These are phyloP conservation scores for Xylaria palmicola DNA, from an alignment of 495 filamentous ascomycete species.

Conservation along the genomic window DNA sequence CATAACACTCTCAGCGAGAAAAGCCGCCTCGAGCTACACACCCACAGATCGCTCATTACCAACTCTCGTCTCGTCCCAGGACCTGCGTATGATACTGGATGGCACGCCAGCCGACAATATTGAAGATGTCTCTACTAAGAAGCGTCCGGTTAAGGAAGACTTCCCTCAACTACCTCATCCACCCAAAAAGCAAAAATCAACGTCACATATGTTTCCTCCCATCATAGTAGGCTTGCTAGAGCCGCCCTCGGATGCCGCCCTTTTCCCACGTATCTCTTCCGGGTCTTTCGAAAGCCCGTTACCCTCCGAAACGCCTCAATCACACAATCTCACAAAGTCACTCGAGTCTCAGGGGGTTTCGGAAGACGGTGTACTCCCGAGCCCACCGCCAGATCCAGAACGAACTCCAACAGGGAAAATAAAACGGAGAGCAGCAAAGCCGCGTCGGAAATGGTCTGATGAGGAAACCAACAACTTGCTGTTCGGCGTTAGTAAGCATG, in stretches of 20 bases:
- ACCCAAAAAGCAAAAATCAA: conserved; percentile 56
- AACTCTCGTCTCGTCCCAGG: conserved; percentile 38
- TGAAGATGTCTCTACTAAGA: conserved; percentile 44
- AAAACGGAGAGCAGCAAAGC: conserved; percentile 45
- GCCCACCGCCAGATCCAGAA: conserved; percentile 28
- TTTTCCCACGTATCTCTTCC: conserved; percentile 61
- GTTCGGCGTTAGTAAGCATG: conserved; percentile 74
- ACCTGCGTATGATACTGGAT: conserved; percentile 47
- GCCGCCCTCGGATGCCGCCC: conserved; percentile 68
- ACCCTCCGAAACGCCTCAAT: conserved; percentile 34
- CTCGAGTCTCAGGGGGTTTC: conserved; percentile 18
- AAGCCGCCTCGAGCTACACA: conserved; percentile 13
- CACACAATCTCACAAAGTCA: conserved; percentile 36
- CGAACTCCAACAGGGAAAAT: conserved; percentile 34
- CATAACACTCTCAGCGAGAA: conserved; percentile 15
- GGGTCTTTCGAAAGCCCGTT: conserved; percentile 48
- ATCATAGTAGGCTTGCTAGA: conserved; percentile 76
- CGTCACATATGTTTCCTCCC: conserved; percentile 50
- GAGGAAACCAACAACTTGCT: conserved; percentile 78
- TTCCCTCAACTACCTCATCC: conserved; percentile 56
- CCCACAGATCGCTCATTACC: conserved; percentile 25
- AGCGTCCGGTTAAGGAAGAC: conserved; percentile 52
- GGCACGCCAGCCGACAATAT: conserved; percentile 32
- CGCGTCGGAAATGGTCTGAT: conserved; percentile 71
- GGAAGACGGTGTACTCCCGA: conserved; percentile 30